Base-by-base conservation (phyloP, 352 stramenopile species). In the Phytophthora pini region DNA sequence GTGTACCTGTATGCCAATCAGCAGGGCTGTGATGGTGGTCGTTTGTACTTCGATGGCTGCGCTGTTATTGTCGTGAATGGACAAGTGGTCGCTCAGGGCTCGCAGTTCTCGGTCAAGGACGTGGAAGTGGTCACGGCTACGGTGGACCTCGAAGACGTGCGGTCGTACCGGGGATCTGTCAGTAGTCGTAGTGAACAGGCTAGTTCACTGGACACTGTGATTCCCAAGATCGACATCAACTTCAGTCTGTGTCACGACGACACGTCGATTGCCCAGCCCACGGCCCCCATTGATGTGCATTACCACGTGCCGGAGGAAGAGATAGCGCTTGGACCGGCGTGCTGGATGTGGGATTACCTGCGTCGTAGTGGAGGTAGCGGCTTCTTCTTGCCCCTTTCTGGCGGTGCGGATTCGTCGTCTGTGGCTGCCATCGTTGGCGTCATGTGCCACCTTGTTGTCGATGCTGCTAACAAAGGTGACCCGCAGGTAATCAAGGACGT, bases 321-420 rank as follows among this genome's bases (percentile, higher is more conserved):
- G 71, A 99, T 98, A 73, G 97, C 91, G 34, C 79, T 98, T 2
- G 98, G 98, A 5, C 97, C 97, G 2, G 97, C 98, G 3, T 99
- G 97, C 75, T 99, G 98, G 98, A 75, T 99, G 36, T 99, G 98
- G 98, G 98, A 99, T 79, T 99, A 99, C 75, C 65, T 99, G 47
- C 90, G 98, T 51, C 84, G 97, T 41, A 93, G 72, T 80, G 89
- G 70, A 8, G 83, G 84, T 7, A 78, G 68, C 11, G 86, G 86
- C 1, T 99, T 98, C 74, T 98, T 99, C 54, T 80, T 99, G 49
- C 97, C 98, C 17, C 86, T 99, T 20, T 98, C 91, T 34, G 97
- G 98, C 39, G 98, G 98, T 50, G 97, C 98, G 1, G 98, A 99
- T 76, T 98, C 92, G 24, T 97, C 92, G 4, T 98, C 94, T 17